phyloP scores from a whole-genome alignment of 352 stramenopile genomes.

The Hyaloperonospora arabidopsidis region DNA sequence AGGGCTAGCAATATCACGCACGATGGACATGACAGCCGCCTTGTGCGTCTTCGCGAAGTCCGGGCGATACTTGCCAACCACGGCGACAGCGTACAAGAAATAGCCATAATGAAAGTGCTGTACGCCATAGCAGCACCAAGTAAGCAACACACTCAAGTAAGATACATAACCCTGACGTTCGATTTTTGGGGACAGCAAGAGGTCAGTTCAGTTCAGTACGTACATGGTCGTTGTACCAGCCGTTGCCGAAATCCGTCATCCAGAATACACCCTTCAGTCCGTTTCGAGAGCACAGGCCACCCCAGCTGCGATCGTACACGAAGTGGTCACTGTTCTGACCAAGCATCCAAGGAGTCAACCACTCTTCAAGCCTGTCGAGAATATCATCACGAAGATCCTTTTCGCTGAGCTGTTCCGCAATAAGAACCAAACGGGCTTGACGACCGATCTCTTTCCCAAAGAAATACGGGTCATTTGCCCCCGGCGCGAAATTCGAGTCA shows the following conservation, averaged over 20 bases:
- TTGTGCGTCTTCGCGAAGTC: constrained; percentile 65
- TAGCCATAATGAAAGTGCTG: constrained; percentile 97
- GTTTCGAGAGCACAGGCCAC: constrained; percentile 86
- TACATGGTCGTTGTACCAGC: constrained; percentile 87
- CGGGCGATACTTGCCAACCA: constrained; percentile 73
- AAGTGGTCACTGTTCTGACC: constrained; percentile 76
- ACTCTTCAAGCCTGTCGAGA: constrained; percentile 55
- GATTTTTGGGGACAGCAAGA: neutral
- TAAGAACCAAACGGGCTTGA: constrained; percentile 68
- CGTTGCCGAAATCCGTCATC: constrained; percentile 91
- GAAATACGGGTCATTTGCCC: constrained; percentile 68
- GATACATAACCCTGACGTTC: neutral
- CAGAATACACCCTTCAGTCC: constrained; percentile 85
- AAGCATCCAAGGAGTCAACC: constrained; percentile 73
- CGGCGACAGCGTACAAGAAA: constrained; percentile 79
- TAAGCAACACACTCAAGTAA: constrained; percentile 8
- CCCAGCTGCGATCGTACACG: constrained; percentile 90
- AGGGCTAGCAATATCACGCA: constrained; percentile 67
- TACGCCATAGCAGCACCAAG: constrained; percentile 1
- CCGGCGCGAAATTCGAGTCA: constrained; percentile 61
- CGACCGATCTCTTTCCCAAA: constrained; percentile 83
- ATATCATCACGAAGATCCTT: constrained; percentile 42
- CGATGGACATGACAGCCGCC: constrained; percentile 61
- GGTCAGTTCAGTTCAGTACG: constrained; percentile 28
- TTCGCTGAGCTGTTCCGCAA: constrained; percentile 67